Evolutionary conservation across 2,329 filamentous ascomycete species (phyloP).

Genomic region (Catunica adiposa): DNA sequence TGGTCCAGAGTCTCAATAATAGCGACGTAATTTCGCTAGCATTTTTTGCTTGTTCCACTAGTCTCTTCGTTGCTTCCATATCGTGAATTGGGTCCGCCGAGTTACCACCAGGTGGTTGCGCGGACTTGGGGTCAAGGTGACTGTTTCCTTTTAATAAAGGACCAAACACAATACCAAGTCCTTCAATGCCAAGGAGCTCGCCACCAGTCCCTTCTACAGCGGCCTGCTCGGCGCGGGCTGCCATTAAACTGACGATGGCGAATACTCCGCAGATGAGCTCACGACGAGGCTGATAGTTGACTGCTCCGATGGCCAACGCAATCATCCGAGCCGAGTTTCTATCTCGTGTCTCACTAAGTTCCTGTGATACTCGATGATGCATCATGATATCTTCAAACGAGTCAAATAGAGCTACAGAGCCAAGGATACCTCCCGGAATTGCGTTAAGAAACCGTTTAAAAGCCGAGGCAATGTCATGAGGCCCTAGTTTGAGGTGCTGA

Average conservation of each 20-base stretch:
- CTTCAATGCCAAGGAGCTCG: slow-evolving; percentile 34
- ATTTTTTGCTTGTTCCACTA: slow-evolving; percentile 39
- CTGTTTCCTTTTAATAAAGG: slow-evolving; percentile 38
- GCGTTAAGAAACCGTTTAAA: slow-evolving; percentile 50
- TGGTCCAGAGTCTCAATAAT: slow-evolving; percentile 49
- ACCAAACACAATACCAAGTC: slow-evolving; percentile 51
- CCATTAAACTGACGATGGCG: slow-evolving; percentile 45
- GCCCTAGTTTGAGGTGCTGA: slow-evolving; percentile 38
- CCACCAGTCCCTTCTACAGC: slow-evolving; percentile 18
- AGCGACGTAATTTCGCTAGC: slow-evolving; percentile 47
- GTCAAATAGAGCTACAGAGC: slow-evolving; percentile 44
- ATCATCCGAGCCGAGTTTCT: slow-evolving; percentile 48
- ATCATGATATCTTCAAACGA: slow-evolving; percentile 29
- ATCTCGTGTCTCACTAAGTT: slow-evolving; percentile 32
- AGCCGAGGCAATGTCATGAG: slow-evolving; percentile 49
- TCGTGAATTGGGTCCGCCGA: neutral
- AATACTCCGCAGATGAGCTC: slow-evolving; percentile 52
- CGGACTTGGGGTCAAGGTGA: slow-evolving; percentile 2
- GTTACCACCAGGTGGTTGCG: neutral
- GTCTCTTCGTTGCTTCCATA: slow-evolving; percentile 8
- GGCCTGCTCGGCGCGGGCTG: slow-evolving; percentile 36
- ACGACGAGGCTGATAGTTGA: slow-evolving; percentile 42
- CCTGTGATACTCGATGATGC: slow-evolving; percentile 27
- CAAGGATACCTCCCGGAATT: slow-evolving; percentile 49
- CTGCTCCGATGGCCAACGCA: slow-evolving; percentile 42